Evolutionary conservation across 345 rosid species (phyloP), one percentile per base, ranked within the genome.

Genomic region (Bruguiera gymnorhiza): DNA sequence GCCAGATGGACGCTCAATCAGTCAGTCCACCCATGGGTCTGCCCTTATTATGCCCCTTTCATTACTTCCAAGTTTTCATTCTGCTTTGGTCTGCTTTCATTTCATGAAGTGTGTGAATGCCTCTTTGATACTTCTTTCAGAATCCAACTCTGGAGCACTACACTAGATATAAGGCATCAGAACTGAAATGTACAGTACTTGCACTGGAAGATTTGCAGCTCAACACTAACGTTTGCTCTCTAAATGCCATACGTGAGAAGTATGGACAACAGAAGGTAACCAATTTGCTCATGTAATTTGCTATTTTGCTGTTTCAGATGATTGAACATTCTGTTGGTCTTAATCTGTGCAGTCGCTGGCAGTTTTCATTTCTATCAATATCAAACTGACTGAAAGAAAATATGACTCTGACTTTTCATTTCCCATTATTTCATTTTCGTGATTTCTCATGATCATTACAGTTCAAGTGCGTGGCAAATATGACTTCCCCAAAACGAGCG

Each of bases 21-120:
- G 66, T 82, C 89, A 56, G 92, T 77, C 69, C 75, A 89, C 79
- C 99, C 99, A n/a, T 94, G 99, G 99, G 98, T 94, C 67, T 63
- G 92, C 69, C 66, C 71, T 62, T 70, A 31, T 75, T 67, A 1
- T 46, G 24, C 8, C 29, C 36, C 20, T 51, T 39, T 21, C 20
- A 23, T 56, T 71, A 50, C 10, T 3, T 74, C 30, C 20, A 6
- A 4, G 32, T 16, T 39, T 31, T 56, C 11, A 24, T 60, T 60
- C 6, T 55, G 24, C 34, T 20, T 30, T 34, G 43, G 20, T n/a
- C 5, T 26, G 9, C 15, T 69, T 69, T 43, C 19, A 20, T 67
- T 30, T 53, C 0, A 59, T 27, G 48, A 54, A 71, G 26, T 64
- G 19, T 36, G 72, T 60, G 36, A 81, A 68, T 32, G 70, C 58